phyloP scores from a whole-genome alignment of 495 filamentous ascomycete species.

The Penicillium salamii region DNA sequence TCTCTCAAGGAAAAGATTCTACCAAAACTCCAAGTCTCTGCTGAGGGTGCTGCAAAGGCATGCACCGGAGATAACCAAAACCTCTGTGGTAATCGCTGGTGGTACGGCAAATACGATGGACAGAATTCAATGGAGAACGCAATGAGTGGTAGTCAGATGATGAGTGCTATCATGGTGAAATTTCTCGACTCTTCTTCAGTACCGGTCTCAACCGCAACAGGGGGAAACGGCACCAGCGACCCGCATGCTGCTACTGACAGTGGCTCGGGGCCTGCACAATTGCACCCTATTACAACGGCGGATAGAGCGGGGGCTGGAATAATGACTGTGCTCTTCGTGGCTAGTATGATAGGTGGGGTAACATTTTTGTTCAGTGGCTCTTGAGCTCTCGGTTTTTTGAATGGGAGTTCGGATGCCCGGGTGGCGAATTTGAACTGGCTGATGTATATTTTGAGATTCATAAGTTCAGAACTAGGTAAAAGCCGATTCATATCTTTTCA shows the following conservation, averaged over 20 bases:
- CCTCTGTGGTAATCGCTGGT: constrained; percentile 45
- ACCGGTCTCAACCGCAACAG: constrained; percentile 15
- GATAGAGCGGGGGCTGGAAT: constrained; percentile 61
- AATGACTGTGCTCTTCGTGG: constrained; percentile 52
- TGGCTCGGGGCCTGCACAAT: background rate
- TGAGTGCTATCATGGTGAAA: constrained; percentile 1
- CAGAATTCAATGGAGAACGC: constrained; percentile 46
- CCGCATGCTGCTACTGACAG: constrained; percentile 7
- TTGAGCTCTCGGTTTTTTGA: too few species aligned
- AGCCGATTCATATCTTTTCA: too few species aligned
- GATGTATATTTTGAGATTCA: too few species aligned
- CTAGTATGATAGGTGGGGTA: constrained; percentile 42
- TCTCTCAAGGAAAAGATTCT: background rate
- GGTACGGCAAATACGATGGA: constrained; percentile 32
- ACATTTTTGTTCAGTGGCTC: constrained; percentile 9
- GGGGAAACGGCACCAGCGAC: constrained; percentile 18
- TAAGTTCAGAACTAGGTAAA: too few species aligned
- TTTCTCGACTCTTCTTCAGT: background rate
- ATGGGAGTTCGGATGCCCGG: too few species aligned
- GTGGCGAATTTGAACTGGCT: too few species aligned
- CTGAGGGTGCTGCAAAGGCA: constrained; percentile 31
- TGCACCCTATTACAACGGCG: constrained; percentile 39
- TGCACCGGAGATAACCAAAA: constrained; percentile 50
- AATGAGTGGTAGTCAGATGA: constrained; percentile 34
- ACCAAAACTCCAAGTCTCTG: background rate